Evolutionary conservation across 2,329 filamentous ascomycete species (phyloP), one percentile per base, ranked within the genome.

Genomic region (Diaporthe vaccinii): DNA sequence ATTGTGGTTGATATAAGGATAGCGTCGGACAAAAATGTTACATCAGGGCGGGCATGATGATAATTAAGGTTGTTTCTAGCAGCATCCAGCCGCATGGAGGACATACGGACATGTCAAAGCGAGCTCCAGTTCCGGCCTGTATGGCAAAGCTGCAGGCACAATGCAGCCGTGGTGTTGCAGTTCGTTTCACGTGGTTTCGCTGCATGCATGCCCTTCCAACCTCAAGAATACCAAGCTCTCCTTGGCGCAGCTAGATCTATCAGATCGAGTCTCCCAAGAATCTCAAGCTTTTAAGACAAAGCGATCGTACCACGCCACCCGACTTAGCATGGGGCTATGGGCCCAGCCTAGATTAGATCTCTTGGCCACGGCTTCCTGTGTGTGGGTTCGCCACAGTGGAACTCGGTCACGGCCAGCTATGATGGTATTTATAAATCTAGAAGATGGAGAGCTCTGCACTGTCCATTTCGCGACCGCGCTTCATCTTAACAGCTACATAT

Each of bases 221-320:
- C 5, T 28, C 34, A 55, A 55, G 65, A 41, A 55, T 55, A 69
- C 65, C 49, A 69, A 69, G 65, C 49, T 28, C 34, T 69, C 6
- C 65, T 69, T 69, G 65, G 65, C 65, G 49, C 49, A 41, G 49
- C 46, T 55, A 69, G 49, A 22, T 68, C 65, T 46, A 39, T 12
- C 14, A 20, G 14, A 65, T 25, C 15, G 59, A 22, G 15, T 5
- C 25, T 31, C 6, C 46, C 65, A 55, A 69, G 65, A 22, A 25
- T 17, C 65, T 55, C 49, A 55, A 69, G 65, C 65, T 55, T 69
- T 69, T 41, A 7, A 41, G 4, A 69, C 4, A n/a, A 51, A 6
- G 31, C 14, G 34, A 20, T 31, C 12, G 49, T 53, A 34, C 49
- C 46, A 28, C 65, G 22, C 31, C 46, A 17, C 15, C 1, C 28